phyloP scores from a whole-genome alignment of 805 yeast genomes.

The Millerozyma acaciae region DNA sequence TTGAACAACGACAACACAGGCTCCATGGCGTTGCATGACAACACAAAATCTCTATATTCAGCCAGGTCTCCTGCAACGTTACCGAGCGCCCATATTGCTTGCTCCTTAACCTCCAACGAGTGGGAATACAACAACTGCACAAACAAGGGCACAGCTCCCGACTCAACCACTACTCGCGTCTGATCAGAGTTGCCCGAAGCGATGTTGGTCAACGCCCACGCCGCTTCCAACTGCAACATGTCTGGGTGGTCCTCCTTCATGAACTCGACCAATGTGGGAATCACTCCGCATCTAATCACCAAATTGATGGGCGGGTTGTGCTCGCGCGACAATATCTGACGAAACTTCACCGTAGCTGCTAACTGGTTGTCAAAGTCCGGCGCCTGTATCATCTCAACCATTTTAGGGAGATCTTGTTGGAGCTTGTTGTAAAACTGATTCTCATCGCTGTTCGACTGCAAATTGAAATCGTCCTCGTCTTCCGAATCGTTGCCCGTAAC shows the following conservation, averaged over 20 bases:
- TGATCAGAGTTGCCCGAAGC: slow-evolving; percentile 92
- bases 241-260: slow-evolving; percentile 73
- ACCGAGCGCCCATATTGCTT: slow-evolving; percentile 99
- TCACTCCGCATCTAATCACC: slow-evolving; percentile 90
- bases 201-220: slow-evolving; percentile 99
- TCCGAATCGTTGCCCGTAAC: slow-evolving; percentile 39
- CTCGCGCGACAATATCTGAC: slow-evolving; percentile 91
- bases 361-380: slow-evolving; percentile 75
- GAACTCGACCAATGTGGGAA: slow-evolving; percentile 83
- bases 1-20: slow-evolving; percentile 79
- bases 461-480: slow-evolving; percentile 35
- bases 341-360: slow-evolving; percentile 85
- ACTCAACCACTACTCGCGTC: slow-evolving; percentile 84
- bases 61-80: slow-evolving; percentile 98
- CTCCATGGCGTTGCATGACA: slow-evolving; percentile 80
- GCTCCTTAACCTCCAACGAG: slow-evolving; percentile 91
- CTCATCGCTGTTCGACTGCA: slow-evolving; percentile 50
- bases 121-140: slow-evolving; percentile 76
- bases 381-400: slow-evolving; percentile 78
- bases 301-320: slow-evolving; percentile 94
- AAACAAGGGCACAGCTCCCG: slow-evolving; percentile 91
- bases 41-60: slow-evolving; percentile 82
- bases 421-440: slow-evolving; percentile 37
- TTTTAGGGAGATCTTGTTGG: slow-evolving; percentile 68
- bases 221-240: slow-evolving; percentile 92